Base-by-base conservation (phyloP, 1,284 basidiomycete species). In the Leccinum fuscescens region DNA sequence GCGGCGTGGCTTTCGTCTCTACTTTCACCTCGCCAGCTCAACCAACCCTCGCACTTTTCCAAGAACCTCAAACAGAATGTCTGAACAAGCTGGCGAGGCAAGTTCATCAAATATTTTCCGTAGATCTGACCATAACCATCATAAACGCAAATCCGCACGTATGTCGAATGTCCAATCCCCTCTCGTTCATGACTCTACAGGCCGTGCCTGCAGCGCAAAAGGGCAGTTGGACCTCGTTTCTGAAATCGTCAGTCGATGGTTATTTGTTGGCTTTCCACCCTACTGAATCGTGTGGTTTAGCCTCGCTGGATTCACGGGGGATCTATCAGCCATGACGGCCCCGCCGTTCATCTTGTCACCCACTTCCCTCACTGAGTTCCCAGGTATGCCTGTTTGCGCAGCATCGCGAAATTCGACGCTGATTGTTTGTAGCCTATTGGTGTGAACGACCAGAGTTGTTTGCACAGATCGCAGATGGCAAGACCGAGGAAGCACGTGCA, bases 261-360 rank as follows among this genome's bases (percentile, higher is more conserved):
- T 3, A 2, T 55, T 4, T 62, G 2, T 20, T 14, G 37, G 4
- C 7, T 5, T 17, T 35, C 53, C 14, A 17, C 3, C 8, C 15
- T 53, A 9, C 67, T 74, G n/a, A 71, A 57, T 3, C 3, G 1
- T 50, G 20, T 20, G 11, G 59, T 31, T 20, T 35, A 92, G 89
- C 60, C 86, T 95, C 65, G 86, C 92, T 49, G 87, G 87, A 56
- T 87, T 94, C 73, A 93, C 92, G 2, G 96, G 96, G 61, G 96
- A 99, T 79, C 82, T 99, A 56, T 96, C 92, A 1, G 88, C 90
- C 4, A 82, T 99, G 79, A 98, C 96, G 0, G 96, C 96, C 0
- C 96, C 96, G n/a, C 89, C 89, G 1, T 93, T 96, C 79, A 95
- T 96, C 67, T 83, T 95, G 60, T 94, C 92, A 2, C 93, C 93